phyloP scores from a whole-genome alignment of 495 filamentous ascomycete genomes.

The Elasticomyces elasticus region DNA sequence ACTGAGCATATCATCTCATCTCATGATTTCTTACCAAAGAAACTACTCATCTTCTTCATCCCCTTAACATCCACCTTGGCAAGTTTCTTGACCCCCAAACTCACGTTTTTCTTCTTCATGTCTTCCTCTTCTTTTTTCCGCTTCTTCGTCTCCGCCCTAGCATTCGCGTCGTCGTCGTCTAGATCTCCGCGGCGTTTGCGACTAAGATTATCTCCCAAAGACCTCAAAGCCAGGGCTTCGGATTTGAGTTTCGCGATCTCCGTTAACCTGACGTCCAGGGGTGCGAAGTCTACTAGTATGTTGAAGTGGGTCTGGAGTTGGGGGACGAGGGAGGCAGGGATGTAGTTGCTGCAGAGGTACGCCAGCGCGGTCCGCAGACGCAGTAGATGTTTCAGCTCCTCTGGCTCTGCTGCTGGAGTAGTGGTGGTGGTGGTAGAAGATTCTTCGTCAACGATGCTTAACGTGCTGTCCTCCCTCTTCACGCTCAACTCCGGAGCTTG shows the following conservation, averaged over 20 bases:
- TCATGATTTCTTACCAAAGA: slow-evolving; percentile 62
- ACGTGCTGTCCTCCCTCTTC: slow-evolving; percentile 23
- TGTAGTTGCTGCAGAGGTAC: slow-evolving; percentile 68
- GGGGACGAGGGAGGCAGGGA: slow-evolving; percentile 44
- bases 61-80: slow-evolving; percentile 81
- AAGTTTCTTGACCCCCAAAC: slow-evolving; percentile 62
- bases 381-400: slow-evolving; percentile 45
- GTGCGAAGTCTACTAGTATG: slow-evolving; percentile 50
- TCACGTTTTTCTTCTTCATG: slow-evolving; percentile 60
- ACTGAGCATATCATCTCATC: not conserved
- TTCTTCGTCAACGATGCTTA: slow-evolving; percentile 26
- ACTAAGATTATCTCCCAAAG: slow-evolving; percentile 56
- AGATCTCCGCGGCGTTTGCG: slow-evolving; percentile 58
- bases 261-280: slow-evolving; percentile 56
- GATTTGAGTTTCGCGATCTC: slow-evolving; percentile 53
- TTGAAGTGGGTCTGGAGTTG: slow-evolving; percentile 22
- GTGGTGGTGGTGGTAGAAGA: not conserved
- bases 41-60: slow-evolving; percentile 96
- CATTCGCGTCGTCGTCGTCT: slow-evolving; percentile 56
- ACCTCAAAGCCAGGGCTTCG: slow-evolving; percentile 57
- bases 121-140: slow-evolving; percentile 65
- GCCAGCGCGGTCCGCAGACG: slow-evolving; percentile 62
- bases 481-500: slow-evolving; percentile 55
- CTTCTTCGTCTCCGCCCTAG: slow-evolving; percentile 47
- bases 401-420: slow-evolving; percentile 25